These are phyloP conservation scores for Agrocybe praecox DNA, from an alignment of 768 basidiomycete genomes.

Conservation along the genomic window DNA sequence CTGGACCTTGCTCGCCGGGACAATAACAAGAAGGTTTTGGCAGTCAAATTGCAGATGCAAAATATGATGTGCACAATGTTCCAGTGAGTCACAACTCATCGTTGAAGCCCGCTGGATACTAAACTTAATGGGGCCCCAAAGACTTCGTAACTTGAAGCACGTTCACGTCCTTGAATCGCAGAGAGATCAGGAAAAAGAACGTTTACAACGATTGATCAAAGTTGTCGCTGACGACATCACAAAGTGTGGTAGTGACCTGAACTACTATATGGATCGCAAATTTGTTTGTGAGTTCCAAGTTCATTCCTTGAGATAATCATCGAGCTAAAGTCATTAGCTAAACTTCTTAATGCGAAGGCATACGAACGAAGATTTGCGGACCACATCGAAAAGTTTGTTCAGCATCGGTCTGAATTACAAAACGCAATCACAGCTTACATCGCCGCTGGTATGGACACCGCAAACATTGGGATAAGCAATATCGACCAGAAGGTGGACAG, in stretches of 20 bases:
- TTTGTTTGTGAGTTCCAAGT: conserved; percentile 25
- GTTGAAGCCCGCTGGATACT: neutral
- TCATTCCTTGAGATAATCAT: neutral
- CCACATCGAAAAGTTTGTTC: conserved; percentile 29
- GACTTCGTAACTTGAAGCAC: conserved; percentile 15
- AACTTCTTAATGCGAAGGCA: conserved; percentile 26
- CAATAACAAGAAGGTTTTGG: conserved; percentile 44
- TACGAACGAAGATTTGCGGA: conserved; percentile 36
- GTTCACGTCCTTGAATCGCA: conserved; percentile 20
- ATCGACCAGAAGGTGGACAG: conserved; percentile 16
- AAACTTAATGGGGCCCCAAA: neutral
- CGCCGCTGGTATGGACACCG: conserved; percentile 26
- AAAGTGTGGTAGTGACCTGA: conserved; percentile 37
- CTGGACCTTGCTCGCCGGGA: conserved; percentile 41
- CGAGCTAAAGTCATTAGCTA: conserved; percentile 16
- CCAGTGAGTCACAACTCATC: conserved; percentile 32
- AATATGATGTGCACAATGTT: conserved; percentile 45
- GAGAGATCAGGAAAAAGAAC: conserved; percentile 22
- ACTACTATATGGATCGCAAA: conserved; percentile 37
- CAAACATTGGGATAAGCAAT: conserved; percentile 26
- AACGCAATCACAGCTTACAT: conserved; percentile 33
- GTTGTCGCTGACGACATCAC: conserved; percentile 37
- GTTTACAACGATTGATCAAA: conserved; percentile 26
- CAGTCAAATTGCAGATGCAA: conserved; percentile 43
- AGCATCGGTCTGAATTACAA: conserved; percentile 31